Evolutionary conservation across 805 yeast species (phyloP).

Genomic region (Cyberlindnera xishuangbannaensis): DNA sequence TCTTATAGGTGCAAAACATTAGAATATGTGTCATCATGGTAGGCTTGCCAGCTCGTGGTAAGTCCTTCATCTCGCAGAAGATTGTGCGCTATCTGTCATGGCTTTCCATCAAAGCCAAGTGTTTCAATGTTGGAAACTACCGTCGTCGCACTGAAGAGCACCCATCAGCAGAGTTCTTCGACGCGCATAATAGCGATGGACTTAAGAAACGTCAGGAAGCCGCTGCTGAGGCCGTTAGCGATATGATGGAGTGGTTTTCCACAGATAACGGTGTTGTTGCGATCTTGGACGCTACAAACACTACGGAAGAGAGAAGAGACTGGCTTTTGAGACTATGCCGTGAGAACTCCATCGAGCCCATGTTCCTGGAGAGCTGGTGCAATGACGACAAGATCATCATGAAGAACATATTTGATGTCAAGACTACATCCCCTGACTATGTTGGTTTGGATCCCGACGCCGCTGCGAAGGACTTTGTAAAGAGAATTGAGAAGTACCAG

Average conservation of each 20-base stretch:
- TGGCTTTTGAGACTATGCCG: slow-evolving; percentile 57
- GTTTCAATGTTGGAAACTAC: slow-evolving; percentile 86
- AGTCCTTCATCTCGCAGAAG: slow-evolving; percentile 90
- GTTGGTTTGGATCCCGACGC: slow-evolving; percentile 50
- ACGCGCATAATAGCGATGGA: slow-evolving; percentile 60
- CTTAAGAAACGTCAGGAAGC: slow-evolving; percentile 60
- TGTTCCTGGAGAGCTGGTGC: slow-evolving; percentile 90
- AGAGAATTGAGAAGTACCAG: slow-evolving; percentile 71
- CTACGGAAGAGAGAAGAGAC: slow-evolving; percentile 66
- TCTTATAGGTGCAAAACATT: slow-evolving; percentile 50
- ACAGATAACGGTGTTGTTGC: slow-evolving; percentile 85
- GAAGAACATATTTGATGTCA: slow-evolving; percentile 80
- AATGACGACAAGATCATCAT: slow-evolving; percentile 72
- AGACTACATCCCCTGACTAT: slow-evolving; percentile 46
- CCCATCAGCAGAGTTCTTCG: slow-evolving; percentile 75
- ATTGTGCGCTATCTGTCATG: slow-evolving; percentile 88
- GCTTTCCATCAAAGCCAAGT: slow-evolving; percentile 81
- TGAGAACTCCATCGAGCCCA: slow-evolving; percentile 70
- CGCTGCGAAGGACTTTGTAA: slow-evolving; percentile 67
- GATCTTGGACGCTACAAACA: slow-evolving; percentile 89
- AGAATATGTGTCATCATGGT: slow-evolving; percentile 86
- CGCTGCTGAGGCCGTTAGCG: slow-evolving; percentile 62
- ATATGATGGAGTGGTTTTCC: slow-evolving; percentile 82
- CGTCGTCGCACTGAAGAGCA: slow-evolving; percentile 60
- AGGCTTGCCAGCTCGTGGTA: slow-evolving; percentile 88